Percentiles rank a stretch among this genome's conserved stretches.
These are phyloP conservation scores for Trypanosoma conorhini DNA, from an alignment of 208 protist species.

Conservation along the genomic window DNA sequence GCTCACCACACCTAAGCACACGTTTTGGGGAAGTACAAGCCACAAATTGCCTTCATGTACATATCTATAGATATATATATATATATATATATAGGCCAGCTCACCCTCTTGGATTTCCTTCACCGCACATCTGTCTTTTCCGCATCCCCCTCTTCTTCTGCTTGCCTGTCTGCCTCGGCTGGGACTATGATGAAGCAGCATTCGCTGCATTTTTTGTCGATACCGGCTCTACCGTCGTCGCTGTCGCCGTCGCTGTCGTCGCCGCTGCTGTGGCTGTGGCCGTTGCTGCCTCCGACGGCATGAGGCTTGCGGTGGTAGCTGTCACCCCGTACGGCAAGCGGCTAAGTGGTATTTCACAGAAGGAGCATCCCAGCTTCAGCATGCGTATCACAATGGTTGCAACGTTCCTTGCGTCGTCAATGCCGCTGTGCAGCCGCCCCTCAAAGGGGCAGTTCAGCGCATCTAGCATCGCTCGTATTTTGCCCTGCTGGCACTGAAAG, in stretches of 20 bases:
- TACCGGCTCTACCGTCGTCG: background rate
- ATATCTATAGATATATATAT: constrained; percentile 17
- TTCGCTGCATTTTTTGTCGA: background rate
- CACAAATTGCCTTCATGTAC: constrained; percentile 3
- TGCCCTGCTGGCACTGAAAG: constrained; percentile 74
- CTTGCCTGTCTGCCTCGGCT: background rate
- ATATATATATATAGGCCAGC: constrained; percentile 5
- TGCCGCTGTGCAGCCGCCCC: constrained; percentile 82
- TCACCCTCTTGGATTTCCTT: background rate
- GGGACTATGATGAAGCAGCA: background rate
- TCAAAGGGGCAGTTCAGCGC: constrained; percentile 74
- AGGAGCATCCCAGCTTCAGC: constrained; percentile 68
- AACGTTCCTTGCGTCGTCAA: constrained; percentile 88
- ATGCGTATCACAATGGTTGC: constrained; percentile 85
- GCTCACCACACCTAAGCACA: background rate
- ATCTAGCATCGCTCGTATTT: constrained; percentile 90
- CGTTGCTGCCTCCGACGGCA: background rate
- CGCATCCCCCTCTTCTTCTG: background rate
- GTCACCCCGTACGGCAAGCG: constrained; percentile 25
- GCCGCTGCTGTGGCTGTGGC: background rate
- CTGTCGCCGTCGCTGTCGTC: background rate
- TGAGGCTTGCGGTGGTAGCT: background rate
- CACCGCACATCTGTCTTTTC: background rate
- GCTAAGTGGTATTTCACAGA: constrained; percentile 74
- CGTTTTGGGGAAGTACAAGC: background rate